A percentile compares a stretch with the other conserved stretches of the same genome.
These are phyloP conservation scores for Clonostachys sp. DNA, from an alignment of 2,329 filamentous ascomycete species.

Conservation along the genomic window DNA sequence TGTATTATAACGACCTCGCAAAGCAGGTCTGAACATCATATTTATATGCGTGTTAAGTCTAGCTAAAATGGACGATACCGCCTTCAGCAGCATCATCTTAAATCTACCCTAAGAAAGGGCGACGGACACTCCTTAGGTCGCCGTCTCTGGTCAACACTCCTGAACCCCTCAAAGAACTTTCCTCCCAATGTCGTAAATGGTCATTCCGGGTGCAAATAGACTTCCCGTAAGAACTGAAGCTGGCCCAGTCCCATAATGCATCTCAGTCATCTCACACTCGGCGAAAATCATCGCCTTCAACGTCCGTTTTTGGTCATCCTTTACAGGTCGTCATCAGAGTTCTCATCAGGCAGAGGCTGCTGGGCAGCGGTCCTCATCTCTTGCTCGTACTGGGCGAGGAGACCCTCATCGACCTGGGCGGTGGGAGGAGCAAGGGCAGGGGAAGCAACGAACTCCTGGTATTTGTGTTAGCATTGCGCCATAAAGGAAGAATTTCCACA, in stretches of 20 bases:
- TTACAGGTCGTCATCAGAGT: slow-evolving; percentile 70
- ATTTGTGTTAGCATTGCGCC: slow-evolving; percentile 15
- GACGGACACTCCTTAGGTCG: slow-evolving; percentile 7
- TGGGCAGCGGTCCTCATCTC: slow-evolving; percentile 81
- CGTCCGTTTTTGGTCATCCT: slow-evolving; percentile 16
- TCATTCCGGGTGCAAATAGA: slow-evolving; percentile 25
- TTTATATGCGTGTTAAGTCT: neutral
- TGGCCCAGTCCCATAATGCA: slow-evolving; percentile 9
- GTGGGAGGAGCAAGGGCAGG: slow-evolving; percentile 92
- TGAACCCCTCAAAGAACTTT: slow-evolving; percentile 22
- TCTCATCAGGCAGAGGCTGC: slow-evolving; percentile 91
- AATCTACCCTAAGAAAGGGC: slow-evolving; percentile 22
- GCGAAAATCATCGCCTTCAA: neutral
- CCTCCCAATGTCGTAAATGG: slow-evolving; percentile 28
- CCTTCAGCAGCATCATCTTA: slow-evolving; percentile 19
- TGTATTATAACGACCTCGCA: too few relatives aligned
- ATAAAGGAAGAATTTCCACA: neutral
- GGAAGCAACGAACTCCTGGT: slow-evolving; percentile 91
- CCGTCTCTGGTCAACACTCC: slow-evolving; percentile 26
- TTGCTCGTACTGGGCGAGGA: slow-evolving; percentile 76
- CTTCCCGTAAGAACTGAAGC: slow-evolving; percentile 13
- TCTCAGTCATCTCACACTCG: neutral
- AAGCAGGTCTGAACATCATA: neutral
- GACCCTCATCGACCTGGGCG: slow-evolving; percentile 78
- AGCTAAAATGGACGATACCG: neutral